Evolutionary conservation across 2,329 filamentous ascomycete genomes (phyloP).

Genomic region (Exophiala viscosa): DNA sequence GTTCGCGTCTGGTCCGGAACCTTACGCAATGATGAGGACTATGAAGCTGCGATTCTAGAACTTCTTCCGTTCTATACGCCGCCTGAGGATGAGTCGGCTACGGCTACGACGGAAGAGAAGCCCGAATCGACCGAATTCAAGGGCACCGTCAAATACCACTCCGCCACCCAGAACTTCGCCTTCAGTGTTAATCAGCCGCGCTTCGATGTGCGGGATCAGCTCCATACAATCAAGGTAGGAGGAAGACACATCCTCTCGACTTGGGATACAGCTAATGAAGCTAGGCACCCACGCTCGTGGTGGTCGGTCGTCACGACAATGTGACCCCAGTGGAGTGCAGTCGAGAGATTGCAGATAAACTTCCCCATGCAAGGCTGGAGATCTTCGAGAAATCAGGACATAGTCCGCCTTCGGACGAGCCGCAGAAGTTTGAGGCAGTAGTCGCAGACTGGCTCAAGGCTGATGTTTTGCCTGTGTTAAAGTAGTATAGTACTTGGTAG

Average conservation of each 20-base stretch:
- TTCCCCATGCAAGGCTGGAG: constrained; percentile 9
- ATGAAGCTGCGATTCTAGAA: constrained; percentile 2
- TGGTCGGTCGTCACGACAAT: constrained; percentile 14
- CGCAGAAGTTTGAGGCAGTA: constrained; percentile 8
- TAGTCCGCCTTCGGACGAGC: constrained; percentile 15
- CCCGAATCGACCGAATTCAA: constrained; percentile 3
- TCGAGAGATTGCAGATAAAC: constrained; percentile 4
- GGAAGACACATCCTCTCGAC: background rate
- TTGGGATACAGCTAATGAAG: background rate
- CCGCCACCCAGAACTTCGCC: constrained; percentile 13
- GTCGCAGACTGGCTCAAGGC: constrained; percentile 8
- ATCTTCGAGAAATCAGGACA: constrained; percentile 17
- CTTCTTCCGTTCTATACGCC: constrained; percentile 10
- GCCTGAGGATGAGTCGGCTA: background rate
- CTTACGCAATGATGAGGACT: constrained; percentile 9
- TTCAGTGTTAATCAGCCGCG: constrained; percentile 12
- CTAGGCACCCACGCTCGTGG: constrained; percentile 12
- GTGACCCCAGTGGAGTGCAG: constrained; percentile 7
- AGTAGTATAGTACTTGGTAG: background rate
- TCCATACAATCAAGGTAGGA: constrained; percentile 9
- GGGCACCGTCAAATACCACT: constrained; percentile 1
- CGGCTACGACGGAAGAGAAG: background rate
- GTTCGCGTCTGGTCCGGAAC: constrained; percentile 15
- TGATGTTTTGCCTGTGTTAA: background rate
- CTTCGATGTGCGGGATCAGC: constrained; percentile 12